Percentiles rank a stretch among this genome's conserved stretches.
Evolutionary conservation across 352 stramenopile genomes (phyloP).

Genomic region (Pelagophyceae sp.): DNA sequence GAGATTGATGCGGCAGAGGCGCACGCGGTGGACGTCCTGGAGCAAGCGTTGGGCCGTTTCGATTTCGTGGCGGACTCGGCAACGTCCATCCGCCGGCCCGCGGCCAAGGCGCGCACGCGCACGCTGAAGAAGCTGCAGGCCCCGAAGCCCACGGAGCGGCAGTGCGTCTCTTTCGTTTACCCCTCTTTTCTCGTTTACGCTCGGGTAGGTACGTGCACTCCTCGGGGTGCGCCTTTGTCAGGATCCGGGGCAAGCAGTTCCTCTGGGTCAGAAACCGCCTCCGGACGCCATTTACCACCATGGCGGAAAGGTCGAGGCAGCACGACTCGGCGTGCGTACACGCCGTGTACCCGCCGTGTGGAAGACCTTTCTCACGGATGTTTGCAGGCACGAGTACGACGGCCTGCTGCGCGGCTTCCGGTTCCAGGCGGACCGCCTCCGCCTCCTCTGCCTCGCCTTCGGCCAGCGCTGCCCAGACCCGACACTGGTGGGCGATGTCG

Average conservation of each 20-base stretch:
- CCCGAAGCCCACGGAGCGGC: background rate
- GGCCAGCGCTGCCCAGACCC: too few species aligned
- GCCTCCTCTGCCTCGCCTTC: too few species aligned
- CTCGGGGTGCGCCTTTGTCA: background rate
- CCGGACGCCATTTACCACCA: background rate
- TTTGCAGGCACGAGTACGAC: too few species aligned
- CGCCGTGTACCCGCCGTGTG: too few species aligned
- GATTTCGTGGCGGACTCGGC: conserved; percentile 1
- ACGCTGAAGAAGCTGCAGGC: background rate
- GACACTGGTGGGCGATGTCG: too few species aligned
- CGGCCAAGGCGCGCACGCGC: background rate
- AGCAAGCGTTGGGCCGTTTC: background rate
- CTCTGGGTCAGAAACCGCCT: background rate
- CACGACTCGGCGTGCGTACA: too few species aligned
- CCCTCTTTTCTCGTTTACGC: too few species aligned
- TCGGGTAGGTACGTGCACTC: conserved; percentile 8
- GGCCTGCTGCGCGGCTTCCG: too few species aligned
- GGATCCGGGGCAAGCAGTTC: background rate
- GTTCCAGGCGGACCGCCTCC: too few species aligned
- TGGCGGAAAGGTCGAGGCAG: too few species aligned
- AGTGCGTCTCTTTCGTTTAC: background rate
- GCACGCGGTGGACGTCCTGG: background rate
- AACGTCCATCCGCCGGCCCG: background rate
- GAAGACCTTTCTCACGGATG: too few species aligned
- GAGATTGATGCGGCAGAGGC: background rate